These are phyloP conservation scores for Chaetomiaceae sp. DNA, from an alignment of 2,329 filamentous ascomycete genomes.

Conservation along the genomic window DNA sequence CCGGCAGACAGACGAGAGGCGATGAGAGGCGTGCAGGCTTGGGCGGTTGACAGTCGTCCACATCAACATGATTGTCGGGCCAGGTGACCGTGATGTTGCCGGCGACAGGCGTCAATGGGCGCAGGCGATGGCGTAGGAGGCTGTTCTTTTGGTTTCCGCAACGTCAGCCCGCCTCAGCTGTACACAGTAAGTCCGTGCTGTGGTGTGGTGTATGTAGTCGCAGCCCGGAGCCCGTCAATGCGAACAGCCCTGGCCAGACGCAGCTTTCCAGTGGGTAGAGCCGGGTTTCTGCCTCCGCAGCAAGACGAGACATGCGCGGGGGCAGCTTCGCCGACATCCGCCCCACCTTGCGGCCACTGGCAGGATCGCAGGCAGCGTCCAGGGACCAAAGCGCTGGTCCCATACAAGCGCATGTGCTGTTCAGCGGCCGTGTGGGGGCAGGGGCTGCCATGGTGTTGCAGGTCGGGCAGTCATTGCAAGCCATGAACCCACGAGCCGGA, in stretches of 20 bases:
- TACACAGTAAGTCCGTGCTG: background rate
- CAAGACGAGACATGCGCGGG: background rate
- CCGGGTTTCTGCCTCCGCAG: background rate
- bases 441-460: slow-evolving; percentile 10
- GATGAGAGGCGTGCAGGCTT: background rate
- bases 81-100: slow-evolving; percentile 1
- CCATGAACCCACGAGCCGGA: slow-evolving; percentile 22
- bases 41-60: background rate
- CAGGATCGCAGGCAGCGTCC: too few species aligned
- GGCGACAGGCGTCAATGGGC: background rate
- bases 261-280: background rate
- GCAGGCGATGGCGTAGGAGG: slow-evolving; percentile 16
- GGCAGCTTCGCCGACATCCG: background rate
- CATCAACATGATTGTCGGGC: background rate
- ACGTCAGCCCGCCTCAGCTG: slow-evolving; percentile 7
- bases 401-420: background rate
- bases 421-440: slow-evolving; percentile 8
- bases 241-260: background rate
- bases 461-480: slow-evolving; percentile 18
- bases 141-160: slow-evolving; percentile 3
- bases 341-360: background rate
- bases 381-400: slow-evolving; percentile 2
- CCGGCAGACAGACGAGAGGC: background rate
- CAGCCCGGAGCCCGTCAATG: background rate
- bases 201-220: background rate